phyloP scores from a whole-genome alignment of 2,329 filamentous ascomycete species.

The Pseudopyricularia javanii region DNA sequence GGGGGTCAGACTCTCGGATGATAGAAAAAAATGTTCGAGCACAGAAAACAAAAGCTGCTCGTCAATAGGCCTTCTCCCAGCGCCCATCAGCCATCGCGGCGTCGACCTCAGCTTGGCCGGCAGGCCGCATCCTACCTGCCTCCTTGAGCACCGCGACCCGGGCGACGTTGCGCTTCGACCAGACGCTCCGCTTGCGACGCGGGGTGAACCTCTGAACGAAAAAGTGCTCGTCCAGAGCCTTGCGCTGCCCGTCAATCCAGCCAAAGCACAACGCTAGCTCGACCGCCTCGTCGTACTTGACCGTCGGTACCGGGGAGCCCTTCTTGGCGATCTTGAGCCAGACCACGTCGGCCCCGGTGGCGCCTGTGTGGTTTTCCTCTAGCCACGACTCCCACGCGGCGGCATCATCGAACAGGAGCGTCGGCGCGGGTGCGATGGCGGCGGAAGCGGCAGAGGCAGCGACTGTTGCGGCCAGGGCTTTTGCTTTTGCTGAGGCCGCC shows the following conservation, averaged over 20 bases:
- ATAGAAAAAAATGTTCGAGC: no score
- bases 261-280: conserved; percentile 47
- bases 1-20: no score
- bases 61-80: conserved; percentile 42
- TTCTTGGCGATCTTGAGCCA: conserved; percentile 4
- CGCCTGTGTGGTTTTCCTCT: background rate
- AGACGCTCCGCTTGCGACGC: conserved; percentile 38
- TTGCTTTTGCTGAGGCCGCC: background rate
- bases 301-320: background rate
- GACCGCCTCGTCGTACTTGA: conserved; percentile 27
- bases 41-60: no score
- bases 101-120: background rate
- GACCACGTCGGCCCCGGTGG: background rate
- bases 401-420: background rate
- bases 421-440: background rate
- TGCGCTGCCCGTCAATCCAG: conserved; percentile 49
- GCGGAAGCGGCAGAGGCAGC: background rate
- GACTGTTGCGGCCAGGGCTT: background rate
- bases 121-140: background rate
- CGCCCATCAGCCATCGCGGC: conserved; percentile 42
- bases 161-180: conserved; percentile 47
- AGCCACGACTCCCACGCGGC: conserved; percentile 3
- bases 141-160: conserved; percentile 29
- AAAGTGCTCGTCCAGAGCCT: conserved; percentile 27
- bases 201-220: conserved; percentile 48